These are phyloP conservation scores for Citrullus mucosospermus DNA, from an alignment of 306 rosid genomes.

Conservation along the genomic window DNA sequence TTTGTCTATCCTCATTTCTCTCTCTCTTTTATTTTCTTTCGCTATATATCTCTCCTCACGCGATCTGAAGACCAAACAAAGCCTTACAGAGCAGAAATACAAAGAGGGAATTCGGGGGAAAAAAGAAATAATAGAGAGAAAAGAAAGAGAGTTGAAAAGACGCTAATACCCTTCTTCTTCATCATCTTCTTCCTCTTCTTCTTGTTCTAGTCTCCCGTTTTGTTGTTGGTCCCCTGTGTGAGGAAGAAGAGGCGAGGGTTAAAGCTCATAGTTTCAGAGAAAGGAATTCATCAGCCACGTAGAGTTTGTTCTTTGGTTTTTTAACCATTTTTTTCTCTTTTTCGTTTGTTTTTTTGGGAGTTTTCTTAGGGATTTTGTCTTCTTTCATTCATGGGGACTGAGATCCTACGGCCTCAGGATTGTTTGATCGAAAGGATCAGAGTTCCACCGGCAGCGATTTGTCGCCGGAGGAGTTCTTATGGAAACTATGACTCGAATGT, in stretches of 20 bases:
- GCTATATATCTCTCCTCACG: background rate
- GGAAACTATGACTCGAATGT: conserved; percentile 12
- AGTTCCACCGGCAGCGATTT: conserved; percentile 21
- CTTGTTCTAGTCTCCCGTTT: background rate
- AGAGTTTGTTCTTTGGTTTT: background rate
- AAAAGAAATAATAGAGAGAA: background rate
- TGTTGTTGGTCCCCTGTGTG: background rate
- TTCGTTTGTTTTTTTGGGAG: background rate
- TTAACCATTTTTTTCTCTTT: background rate
- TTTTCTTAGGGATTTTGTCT: background rate
- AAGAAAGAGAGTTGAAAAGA: background rate
- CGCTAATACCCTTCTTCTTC: background rate
- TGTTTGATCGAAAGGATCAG: conserved; percentile 41
- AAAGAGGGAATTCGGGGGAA: background rate
- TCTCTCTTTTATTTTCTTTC: too few species aligned
- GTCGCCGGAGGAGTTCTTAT: conserved; percentile 28
- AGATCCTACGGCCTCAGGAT: conserved; percentile 65
- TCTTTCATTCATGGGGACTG: conserved; percentile 54
- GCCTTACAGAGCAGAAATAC: conserved; percentile 6
- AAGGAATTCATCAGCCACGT: background rate
- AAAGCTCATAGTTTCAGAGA: background rate
- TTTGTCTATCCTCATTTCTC: background rate
- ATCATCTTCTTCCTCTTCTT: background rate
- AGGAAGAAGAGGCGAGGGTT: background rate
- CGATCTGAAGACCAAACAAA: background rate